Base-by-base conservation (phyloP, 1,139 yeast species). In the Yamadazyma pseudoaaseri region DNA sequence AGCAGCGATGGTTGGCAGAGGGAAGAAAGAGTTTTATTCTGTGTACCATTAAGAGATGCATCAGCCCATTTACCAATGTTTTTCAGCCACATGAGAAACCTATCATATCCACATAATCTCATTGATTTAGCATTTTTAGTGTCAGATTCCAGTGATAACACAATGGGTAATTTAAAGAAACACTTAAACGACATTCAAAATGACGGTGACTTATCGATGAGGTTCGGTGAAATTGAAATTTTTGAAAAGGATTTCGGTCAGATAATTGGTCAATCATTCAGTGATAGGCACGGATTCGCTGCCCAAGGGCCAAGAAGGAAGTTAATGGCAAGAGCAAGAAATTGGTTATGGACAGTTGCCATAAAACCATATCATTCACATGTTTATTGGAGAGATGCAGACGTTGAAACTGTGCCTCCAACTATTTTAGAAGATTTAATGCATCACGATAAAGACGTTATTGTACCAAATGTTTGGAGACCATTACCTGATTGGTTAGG, bases 401-500 rank as follows among this genome's bases (percentile, higher is more conserved):
- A 72, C 48, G 77, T 72, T 10, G 77, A 72, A 45, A 72, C 76
- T 2, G 71, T 68, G 11, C 76, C 77, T 11, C 65, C 70, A 3
- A 69, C 77, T 4, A 68, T 72, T 38, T 53, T 72, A 38, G 77
- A 72, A 50, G 78, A 72, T 48, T 63, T 72, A 45, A 72, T 72
- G 78, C 76, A 71, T 49, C 77, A 72, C 47, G 67, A 67, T 50
- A 69, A 67, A 49, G 78, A 72, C 43, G 71, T 72, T 13, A 72
- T 58, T 37, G 90, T 86, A 16, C 96, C 96, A 16, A 86, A 86
- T 52, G 94, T 86, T 30, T 86, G 96, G 96, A 73, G 96, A 48
- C 96, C 96, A 1, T 64, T 86, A 42, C 95, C 95, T 2, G 92
- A 83, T 56, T 86, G 92, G 90, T 70, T 86, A 38, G 94, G 94